phyloP scores from a whole-genome alignment of 257 asterid species.

The Fraxinus quadrangulata region DNA sequence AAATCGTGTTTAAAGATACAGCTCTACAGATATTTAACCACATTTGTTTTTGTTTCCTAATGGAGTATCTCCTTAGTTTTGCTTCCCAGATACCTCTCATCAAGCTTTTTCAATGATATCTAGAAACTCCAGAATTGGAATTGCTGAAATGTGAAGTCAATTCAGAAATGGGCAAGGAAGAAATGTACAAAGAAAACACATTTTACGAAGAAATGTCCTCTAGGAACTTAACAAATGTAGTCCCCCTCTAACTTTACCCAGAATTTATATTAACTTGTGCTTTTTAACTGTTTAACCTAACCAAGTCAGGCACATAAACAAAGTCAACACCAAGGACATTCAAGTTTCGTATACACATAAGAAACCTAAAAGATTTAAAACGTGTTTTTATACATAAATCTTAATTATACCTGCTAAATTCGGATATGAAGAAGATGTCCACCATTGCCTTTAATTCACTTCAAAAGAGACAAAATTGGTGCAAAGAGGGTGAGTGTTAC shows the following conservation, averaged over 20 bases:
- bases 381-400: background rate
- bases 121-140: background rate
- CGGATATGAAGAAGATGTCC: background rate
- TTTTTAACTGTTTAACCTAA: background rate
- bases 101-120: background rate
- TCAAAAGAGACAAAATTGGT: background rate
- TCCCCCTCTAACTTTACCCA: background rate
- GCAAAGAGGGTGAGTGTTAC: background rate
- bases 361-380: background rate
- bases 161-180: background rate
- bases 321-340: background rate
- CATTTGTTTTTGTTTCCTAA: background rate
- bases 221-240: background rate
- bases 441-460: background rate
- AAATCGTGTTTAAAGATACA: background rate
- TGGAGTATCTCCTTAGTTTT: background rate
- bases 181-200: background rate
- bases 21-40: background rate
- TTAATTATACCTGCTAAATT: background rate
- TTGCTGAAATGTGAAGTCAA: background rate
- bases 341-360: background rate
- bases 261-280: background rate
- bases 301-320: background rate
- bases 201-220: background rate
- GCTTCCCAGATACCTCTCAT: background rate